Evolutionary conservation across 768 basidiomycete genomes (phyloP).

Genomic region (Nidularia sp.): DNA sequence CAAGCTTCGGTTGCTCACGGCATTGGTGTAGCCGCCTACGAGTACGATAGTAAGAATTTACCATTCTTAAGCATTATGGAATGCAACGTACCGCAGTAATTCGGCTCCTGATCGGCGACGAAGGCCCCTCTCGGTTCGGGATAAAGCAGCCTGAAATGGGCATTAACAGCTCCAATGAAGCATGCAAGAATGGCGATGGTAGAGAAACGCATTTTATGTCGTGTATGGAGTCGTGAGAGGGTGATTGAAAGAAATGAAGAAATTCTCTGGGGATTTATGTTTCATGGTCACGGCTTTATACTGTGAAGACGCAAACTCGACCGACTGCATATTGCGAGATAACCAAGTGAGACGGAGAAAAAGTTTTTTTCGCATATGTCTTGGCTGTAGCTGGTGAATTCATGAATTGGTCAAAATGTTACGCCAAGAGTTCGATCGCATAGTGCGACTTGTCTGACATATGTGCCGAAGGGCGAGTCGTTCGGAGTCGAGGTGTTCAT

Average conservation of each 20-base stretch:
- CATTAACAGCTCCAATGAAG: constrained; percentile 42
- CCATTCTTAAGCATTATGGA: neutral
- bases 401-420: too few relatives aligned
- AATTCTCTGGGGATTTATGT: constrained; percentile 1
- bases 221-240: neutral
- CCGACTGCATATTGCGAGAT: neutral
- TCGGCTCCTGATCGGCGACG: constrained; percentile 46
- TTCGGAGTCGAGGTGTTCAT: too few relatives aligned
- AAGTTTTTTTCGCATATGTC: neutral
- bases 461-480: too few relatives aligned
- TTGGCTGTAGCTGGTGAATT: too few relatives aligned
- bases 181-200: constrained; percentile 1
- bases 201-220: constrained; percentile 3
- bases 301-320: neutral
- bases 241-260: constrained; percentile 3
- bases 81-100: constrained; percentile 57
- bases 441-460: too few relatives aligned
- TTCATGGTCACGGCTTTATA: neutral
- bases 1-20: constrained; percentile 49
- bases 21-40: constrained; percentile 31
- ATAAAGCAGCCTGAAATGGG: constrained; percentile 75
- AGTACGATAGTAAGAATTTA: neutral
- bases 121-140: constrained; percentile 69
- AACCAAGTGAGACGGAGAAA: neutral
- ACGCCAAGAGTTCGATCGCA: too few relatives aligned